Conservation (phyloP, 176 grass and related monocot genomes). For the Zizania latifolia region DNA sequence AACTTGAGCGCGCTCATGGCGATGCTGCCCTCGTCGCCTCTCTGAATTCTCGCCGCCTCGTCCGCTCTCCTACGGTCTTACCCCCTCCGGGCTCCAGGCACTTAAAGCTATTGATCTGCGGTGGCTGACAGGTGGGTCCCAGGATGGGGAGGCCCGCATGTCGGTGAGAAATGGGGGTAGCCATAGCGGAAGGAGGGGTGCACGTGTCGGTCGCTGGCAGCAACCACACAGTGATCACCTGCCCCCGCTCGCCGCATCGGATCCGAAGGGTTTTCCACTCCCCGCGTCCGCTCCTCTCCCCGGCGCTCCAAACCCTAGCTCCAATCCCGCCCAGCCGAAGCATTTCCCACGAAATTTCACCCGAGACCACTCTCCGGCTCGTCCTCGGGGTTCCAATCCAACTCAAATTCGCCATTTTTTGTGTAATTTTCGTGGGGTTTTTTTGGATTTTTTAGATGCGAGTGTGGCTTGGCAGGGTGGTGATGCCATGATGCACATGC, state of each 20-base stretch:
- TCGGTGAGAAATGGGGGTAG: background rate
- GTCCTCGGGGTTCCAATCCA: background rate
- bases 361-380: background rate
- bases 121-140: background rate
- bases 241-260: constrained; percentile 24
- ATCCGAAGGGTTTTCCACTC: constrained; percentile 28
- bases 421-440: background rate
- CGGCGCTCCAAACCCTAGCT: constrained; percentile 49
- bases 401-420: too few species aligned
- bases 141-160: background rate
- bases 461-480: constrained; percentile 29
- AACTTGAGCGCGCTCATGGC: constrained; percentile 67
- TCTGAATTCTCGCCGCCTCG: background rate
- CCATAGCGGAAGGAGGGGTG: background rate
- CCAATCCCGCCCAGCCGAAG: constrained; percentile 1
- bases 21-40: background rate
- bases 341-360: constrained; percentile 13
- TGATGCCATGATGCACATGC: constrained; percentile 66
- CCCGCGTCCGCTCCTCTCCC: background rate
- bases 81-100: too few species aligned
- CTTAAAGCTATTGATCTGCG: too few species aligned
- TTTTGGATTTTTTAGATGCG: constrained; percentile 3
- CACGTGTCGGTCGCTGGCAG: background rate
- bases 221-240: constrained; percentile 24
- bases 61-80: background rate